phyloP scores from a whole-genome alignment of 2,329 filamentous ascomycete species.

The Aspergillus pseudoterreus region DNA sequence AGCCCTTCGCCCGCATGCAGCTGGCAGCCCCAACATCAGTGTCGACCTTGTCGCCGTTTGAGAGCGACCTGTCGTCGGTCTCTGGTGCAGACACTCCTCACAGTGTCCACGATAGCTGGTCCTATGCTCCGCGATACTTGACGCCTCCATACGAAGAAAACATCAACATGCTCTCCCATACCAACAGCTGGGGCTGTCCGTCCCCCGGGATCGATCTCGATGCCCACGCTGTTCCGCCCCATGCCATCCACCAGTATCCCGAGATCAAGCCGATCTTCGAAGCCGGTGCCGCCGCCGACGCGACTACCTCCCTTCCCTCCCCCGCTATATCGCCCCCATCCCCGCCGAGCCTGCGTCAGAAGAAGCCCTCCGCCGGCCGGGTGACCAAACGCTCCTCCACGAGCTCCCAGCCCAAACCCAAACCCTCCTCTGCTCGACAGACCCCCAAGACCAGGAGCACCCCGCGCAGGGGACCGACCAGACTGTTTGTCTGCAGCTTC shows the following conservation, averaged over 20 bases:
- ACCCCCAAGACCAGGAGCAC: constrained; percentile 6
- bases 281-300: not conserved
- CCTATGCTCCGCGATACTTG: not conserved
- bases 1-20: too few relatives aligned
- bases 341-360: not conserved
- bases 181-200: not conserved
- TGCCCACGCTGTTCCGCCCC: not conserved
- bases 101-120: not conserved
- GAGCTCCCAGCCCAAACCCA: constrained; percentile 5
- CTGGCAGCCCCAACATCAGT: constrained; percentile 1
- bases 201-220: not conserved
- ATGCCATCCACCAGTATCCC: not conserved
- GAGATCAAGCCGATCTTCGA: not conserved
- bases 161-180: not conserved
- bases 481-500: constrained; percentile 70
- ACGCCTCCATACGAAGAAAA: not conserved
- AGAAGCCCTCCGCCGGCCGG: not conserved
- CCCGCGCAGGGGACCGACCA: not conserved
- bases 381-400: not conserved
- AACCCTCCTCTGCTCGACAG: constrained; percentile 5
- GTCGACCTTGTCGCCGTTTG: not conserved
- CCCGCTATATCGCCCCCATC: not conserved
- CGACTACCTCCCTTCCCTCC: not conserved
- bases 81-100: not conserved
- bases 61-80: not conserved